Conservation (phyloP, 2,329 filamentous ascomycete genomes). For the Fusarium veterinarium region DNA sequence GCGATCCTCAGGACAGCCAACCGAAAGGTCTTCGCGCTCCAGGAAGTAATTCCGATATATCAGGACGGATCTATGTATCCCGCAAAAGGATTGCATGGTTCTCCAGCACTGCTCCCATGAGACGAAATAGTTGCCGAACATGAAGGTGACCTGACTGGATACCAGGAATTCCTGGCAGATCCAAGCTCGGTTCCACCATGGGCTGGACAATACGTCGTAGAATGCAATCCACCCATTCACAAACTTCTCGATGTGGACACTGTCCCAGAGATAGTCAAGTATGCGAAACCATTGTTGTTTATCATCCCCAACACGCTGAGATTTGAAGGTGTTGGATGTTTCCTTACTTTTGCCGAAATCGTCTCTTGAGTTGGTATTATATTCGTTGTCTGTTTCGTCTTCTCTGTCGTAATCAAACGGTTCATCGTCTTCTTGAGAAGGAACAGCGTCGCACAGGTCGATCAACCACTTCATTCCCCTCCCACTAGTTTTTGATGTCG, state of each 20-base stretch:
- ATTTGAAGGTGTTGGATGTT: too few relatives aligned
- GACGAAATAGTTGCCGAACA: accelerated
- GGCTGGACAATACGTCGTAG: accelerated
- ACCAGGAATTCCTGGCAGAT: neutral
- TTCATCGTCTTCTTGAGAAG: neutral
- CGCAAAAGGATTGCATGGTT: accelerated
- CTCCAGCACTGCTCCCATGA: neutral
- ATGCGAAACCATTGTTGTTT: too few relatives aligned
- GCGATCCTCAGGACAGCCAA: neutral
- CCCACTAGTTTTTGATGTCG: accelerated
- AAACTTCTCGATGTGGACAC: accelerated
- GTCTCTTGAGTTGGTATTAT: too few relatives aligned
- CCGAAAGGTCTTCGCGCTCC: accelerated
- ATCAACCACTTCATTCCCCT: neutral
- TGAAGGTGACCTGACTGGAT: accelerated
- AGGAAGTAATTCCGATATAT: accelerated
- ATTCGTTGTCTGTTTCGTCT: too few relatives aligned
- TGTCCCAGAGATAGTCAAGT: too few relatives aligned
- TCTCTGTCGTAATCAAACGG: neutral
- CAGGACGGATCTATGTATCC: accelerated
- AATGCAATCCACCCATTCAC: neutral
- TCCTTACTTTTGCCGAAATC: too few relatives aligned
- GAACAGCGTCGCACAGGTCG: accelerated
- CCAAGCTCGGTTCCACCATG: neutral
- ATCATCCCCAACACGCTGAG: too few relatives aligned